phyloP scores from a whole-genome alignment of 805 yeast genomes.

The Ogataea henricii region DNA sequence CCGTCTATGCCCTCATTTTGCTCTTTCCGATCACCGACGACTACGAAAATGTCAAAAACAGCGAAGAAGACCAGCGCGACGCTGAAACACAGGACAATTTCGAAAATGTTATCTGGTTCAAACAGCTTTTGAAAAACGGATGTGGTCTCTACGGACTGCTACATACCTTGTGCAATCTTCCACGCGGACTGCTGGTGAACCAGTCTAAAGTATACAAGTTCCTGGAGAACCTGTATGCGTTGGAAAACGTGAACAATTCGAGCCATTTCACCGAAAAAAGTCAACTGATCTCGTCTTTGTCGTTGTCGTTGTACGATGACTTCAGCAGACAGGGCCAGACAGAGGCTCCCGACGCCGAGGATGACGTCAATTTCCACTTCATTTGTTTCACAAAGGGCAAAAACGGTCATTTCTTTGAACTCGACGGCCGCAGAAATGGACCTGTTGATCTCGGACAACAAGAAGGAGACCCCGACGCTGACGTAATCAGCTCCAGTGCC shows the following conservation, averaged over 20 bases:
- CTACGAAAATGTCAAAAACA: conserved; percentile 54
- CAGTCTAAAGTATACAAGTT: conserved; percentile 35
- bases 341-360: conserved; percentile 61
- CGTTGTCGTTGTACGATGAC: conserved; percentile 39
- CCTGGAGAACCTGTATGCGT: conserved; percentile 7
- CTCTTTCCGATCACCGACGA: conserved; percentile 75
- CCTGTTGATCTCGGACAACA: conserved; percentile 61
- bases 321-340: conserved; percentile 62
- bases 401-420: conserved; percentile 67
- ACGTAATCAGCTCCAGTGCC: conserved; percentile 54
- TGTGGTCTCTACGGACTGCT: conserved; percentile 91
- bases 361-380: conserved; percentile 68
- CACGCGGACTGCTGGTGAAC: conserved; percentile 45
- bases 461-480: conserved; percentile 38
- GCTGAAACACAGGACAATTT: conserved; percentile 31
- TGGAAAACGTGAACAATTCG: conserved; percentile 20
- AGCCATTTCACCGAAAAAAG: conserved; percentile 28
- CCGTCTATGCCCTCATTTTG: conserved; percentile 71
- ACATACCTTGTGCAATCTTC: conserved; percentile 55
- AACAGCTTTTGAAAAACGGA: conserved; percentile 82
- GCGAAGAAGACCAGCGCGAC: conserved; percentile 26
- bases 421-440: conserved; percentile 86
- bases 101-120: conserved; percentile 65
- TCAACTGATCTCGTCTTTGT: conserved; percentile 30
- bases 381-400: conserved; percentile 63